Percentiles rank a stretch among this genome's conserved stretches.
phyloP scores from a whole-genome alignment of 2,329 filamentous ascomycete species.

The Nemania serpens region DNA sequence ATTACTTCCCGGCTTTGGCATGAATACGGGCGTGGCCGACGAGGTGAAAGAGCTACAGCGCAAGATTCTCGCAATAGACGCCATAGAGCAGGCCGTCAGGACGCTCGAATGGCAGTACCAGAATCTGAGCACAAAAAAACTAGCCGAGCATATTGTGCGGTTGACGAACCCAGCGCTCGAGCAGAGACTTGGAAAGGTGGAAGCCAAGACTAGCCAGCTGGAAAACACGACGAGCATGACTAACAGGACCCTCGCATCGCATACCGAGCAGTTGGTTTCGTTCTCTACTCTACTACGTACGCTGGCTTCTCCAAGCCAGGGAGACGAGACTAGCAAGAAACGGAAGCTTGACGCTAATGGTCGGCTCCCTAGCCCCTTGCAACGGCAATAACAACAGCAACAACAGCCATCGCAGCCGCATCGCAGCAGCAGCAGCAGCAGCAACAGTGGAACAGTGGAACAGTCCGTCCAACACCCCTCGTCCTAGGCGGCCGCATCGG shows the following conservation, averaged over 20 bases:
- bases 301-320: conserved; percentile 11
- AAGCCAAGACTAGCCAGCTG: conserved; percentile 2
- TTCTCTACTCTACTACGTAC: not conserved
- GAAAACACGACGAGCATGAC: conserved; percentile 3
- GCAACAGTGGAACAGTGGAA: not conserved
- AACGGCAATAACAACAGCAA: not conserved
- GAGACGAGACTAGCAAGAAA: conserved; percentile 23
- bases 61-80: conserved; percentile 42
- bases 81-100: conserved; percentile 44
- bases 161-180: conserved; percentile 34
- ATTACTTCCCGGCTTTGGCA: conserved; percentile 13
- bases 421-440: too few relatives aligned
- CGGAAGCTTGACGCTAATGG: conserved; percentile 26
- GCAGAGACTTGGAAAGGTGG: conserved; percentile 19
- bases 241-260: not conserved
- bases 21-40: conserved; percentile 3
- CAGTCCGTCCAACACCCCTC: not conserved
- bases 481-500: not conserved
- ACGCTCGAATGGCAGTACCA: conserved; percentile 54
- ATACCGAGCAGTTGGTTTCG: not conserved
- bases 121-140: conserved; percentile 51
- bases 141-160: conserved; percentile 49
- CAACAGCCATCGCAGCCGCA: too few relatives aligned
- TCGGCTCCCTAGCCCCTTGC: conserved; percentile 25
- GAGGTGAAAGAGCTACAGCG: conserved; percentile 37